phyloP scores from a whole-genome alignment of 192 early-diverging fungal genomes.

The Spizellomyces punctatus region DNA sequence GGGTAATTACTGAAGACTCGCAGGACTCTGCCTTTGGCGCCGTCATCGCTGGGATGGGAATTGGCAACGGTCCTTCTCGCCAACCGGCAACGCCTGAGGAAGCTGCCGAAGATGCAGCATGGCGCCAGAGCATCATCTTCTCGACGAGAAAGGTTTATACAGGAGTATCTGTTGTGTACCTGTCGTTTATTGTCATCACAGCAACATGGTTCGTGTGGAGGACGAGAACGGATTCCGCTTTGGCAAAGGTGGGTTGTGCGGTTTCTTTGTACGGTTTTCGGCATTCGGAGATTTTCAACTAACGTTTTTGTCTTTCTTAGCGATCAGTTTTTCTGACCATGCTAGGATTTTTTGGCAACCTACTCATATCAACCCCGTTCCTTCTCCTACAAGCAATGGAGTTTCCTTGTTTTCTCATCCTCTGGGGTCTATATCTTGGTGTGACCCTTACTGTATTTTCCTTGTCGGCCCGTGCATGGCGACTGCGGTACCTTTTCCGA shows the following conservation, averaged over 20 bases:
- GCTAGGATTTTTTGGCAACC: slow-evolving; percentile 27
- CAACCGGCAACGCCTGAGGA: slow-evolving; percentile 9
- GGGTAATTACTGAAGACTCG: too few species aligned
- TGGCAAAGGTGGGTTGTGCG: slow-evolving; percentile 22
- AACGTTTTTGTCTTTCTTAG: background rate
- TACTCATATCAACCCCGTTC: slow-evolving; percentile 21
- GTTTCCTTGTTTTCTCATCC: slow-evolving; percentile 27
- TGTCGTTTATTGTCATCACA: slow-evolving; percentile 22
- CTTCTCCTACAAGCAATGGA: slow-evolving; percentile 19
- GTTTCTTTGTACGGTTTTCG: background rate
- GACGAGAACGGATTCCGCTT: slow-evolving; percentile 8
- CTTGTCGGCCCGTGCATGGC: slow-evolving; percentile 25
- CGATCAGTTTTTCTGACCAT: slow-evolving; percentile 30
- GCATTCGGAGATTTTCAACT: background rate
- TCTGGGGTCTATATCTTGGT: slow-evolving; percentile 23
- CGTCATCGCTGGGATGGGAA: too few species aligned
- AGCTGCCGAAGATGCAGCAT: slow-evolving; percentile 18
- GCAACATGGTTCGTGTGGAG: slow-evolving; percentile 21
- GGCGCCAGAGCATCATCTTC: slow-evolving; percentile 9
- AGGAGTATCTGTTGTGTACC: slow-evolving; percentile 12
- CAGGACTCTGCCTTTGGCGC: too few species aligned
- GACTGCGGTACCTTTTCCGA: slow-evolving; percentile 28
- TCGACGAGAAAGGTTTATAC: slow-evolving; percentile 16
- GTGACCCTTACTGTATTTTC: slow-evolving; percentile 31
- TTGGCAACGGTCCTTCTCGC: too few species aligned